Conservation (phyloP, 768 basidiomycete species). For the Termitomyces sp. region DNA sequence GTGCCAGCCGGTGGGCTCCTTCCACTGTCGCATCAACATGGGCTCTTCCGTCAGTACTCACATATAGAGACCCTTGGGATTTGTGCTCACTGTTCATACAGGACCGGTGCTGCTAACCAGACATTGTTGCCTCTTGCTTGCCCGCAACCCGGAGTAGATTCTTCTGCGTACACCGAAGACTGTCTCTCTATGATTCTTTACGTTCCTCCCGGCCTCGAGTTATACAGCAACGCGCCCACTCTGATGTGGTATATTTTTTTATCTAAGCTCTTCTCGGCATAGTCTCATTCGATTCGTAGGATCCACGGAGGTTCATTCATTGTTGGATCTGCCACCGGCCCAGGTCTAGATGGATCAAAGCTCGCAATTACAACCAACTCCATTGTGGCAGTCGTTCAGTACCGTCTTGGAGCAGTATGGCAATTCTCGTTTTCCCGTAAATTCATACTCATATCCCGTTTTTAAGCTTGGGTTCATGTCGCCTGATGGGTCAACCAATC, state of each 20-base stretch:
- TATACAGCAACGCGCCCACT: slow-evolving; percentile 39
- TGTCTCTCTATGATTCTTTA: slow-evolving; percentile 81
- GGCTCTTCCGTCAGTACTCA: slow-evolving; percentile 54
- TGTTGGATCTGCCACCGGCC: slow-evolving; percentile 62
- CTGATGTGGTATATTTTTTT: slow-evolving; percentile 52
- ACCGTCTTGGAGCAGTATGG: slow-evolving; percentile 75
- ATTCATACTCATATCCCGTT: slow-evolving; percentile 4
- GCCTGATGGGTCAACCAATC: slow-evolving; percentile 66
- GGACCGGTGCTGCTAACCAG: slow-evolving; percentile 47
- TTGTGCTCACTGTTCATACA: slow-evolving; percentile 19
- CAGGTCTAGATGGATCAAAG: slow-evolving; percentile 74
- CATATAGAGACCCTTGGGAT: background rate
- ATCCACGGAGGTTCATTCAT: slow-evolving; percentile 85
- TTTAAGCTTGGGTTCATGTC: slow-evolving; percentile 70
- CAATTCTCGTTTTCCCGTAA: background rate
- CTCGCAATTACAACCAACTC: slow-evolving; percentile 69
- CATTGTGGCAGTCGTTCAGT: slow-evolving; percentile 80
- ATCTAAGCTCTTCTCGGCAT: background rate
- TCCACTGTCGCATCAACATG: slow-evolving; percentile 53
- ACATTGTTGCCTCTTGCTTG: slow-evolving; percentile 65
- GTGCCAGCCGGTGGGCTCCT: slow-evolving; percentile 55
- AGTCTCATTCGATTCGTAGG: slow-evolving; percentile 35
- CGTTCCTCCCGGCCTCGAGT: slow-evolving; percentile 43
- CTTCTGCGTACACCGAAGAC: slow-evolving; percentile 63
- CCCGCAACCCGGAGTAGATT: slow-evolving; percentile 54